These are phyloP conservation scores for Spinacia oleracea DNA, from an alignment of 179 eudicot species.

Conservation along the genomic window DNA sequence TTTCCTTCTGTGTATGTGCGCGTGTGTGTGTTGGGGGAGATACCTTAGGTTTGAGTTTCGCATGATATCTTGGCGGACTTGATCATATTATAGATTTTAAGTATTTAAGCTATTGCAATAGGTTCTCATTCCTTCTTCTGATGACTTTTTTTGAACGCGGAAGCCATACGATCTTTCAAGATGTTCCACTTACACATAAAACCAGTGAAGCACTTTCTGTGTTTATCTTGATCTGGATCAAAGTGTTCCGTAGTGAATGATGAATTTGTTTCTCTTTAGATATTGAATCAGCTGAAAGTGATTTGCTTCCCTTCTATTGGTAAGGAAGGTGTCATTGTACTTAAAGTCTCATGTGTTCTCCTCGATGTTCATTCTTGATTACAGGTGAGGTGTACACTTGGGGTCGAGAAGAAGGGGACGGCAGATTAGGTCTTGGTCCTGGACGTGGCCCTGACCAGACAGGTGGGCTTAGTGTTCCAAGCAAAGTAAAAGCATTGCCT, in stretches of 20 bases:
- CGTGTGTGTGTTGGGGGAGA: not conserved
- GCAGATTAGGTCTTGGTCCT: slow-evolving; percentile 95
- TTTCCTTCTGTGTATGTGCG: not conserved
- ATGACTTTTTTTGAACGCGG: not conserved
- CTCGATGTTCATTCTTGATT: slow-evolving; percentile 15
- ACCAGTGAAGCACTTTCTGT: not conserved
- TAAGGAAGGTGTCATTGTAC: not conserved
- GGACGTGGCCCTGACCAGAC: slow-evolving; percentile 88
- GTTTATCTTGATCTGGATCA: not conserved
- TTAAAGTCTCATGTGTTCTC: not conserved
- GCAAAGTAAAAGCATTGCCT: slow-evolving; percentile 70
- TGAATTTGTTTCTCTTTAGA: not conserved
- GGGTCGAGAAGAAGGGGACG: slow-evolving; percentile 99
- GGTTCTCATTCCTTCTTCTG: not conserved
- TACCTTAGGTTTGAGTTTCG: not conserved
- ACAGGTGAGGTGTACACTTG: slow-evolving; percentile 83
- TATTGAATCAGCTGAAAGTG: not conserved
- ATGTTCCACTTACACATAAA: not conserved
- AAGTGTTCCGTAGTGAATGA: not conserved
- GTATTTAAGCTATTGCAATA: not conserved
- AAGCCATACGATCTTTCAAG: not conserved
- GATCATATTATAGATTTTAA: not conserved
- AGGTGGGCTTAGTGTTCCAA: slow-evolving; percentile 81
- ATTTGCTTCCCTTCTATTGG: not conserved
- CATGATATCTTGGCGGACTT: not conserved